phyloP scores from a whole-genome alignment of 805 yeast species.

The Candida verbasci region DNA sequence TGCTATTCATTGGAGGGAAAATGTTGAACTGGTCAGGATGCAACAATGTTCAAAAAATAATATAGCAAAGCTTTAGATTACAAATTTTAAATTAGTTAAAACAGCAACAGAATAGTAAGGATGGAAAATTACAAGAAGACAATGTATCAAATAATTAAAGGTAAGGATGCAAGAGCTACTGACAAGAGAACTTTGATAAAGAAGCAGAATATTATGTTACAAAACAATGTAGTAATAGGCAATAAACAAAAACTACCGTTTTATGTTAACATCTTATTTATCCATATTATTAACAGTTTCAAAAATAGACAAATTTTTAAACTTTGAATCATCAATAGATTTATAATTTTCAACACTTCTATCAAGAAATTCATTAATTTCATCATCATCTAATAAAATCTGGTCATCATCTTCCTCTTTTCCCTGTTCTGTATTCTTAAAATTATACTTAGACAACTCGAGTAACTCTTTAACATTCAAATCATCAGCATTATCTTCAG shows the following conservation, averaged over 20 bases:
- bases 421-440: constrained; percentile 11
- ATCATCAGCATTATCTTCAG: constrained; percentile 12
- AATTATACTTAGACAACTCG: constrained; percentile 16
- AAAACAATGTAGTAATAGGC: too few species aligned
- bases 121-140: too few species aligned
- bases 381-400: constrained; percentile 25
- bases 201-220: too few species aligned
- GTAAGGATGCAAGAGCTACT: too few species aligned
- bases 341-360: constrained; percentile 27
- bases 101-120: too few species aligned
- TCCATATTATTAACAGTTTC: constrained; percentile 37
- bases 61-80: too few species aligned
- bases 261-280: too few species aligned
- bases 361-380: constrained; percentile 39
- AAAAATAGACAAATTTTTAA: constrained; percentile 28
- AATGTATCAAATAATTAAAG: background rate
- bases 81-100: too few species aligned
- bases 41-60: too few species aligned
- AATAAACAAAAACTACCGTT: background rate
- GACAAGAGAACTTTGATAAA: constrained; percentile 1
- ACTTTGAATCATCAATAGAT: constrained; percentile 15
- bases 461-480: constrained; percentile 17
- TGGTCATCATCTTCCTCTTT: constrained; percentile 2
- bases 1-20: constrained; percentile 59
- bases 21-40: too few species aligned